These are phyloP conservation scores for Blepharisma undulans DNA, from an alignment of 169 alveolate species.

Conservation along the genomic window DNA sequence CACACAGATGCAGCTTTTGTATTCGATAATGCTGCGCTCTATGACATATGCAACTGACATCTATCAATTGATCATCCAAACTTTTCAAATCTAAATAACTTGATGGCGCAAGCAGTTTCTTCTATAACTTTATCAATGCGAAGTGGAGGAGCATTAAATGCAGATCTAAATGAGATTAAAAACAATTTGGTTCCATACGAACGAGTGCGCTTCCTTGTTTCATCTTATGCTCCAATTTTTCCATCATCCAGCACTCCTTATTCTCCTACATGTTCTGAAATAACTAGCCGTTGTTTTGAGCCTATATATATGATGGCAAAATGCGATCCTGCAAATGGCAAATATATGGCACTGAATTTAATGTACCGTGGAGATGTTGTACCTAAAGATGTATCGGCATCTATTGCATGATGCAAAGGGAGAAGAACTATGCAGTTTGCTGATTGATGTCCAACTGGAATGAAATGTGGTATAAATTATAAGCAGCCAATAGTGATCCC, in stretches of 20 bases:
- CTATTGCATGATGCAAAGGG: slow-evolving; percentile 97
- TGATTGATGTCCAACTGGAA: slow-evolving; percentile 98
- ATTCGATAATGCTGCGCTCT: slow-evolving; percentile 98
- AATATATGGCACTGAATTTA: slow-evolving; percentile 97
- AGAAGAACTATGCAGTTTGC: slow-evolving; percentile 96
- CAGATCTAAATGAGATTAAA: slow-evolving; percentile 97
- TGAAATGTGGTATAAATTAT: slow-evolving; percentile 98
- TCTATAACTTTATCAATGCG: slow-evolving; percentile 95
- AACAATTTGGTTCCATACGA: slow-evolving; percentile 99
- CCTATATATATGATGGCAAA: slow-evolving; percentile 98
- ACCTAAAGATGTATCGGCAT: slow-evolving; percentile 98
- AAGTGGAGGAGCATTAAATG: slow-evolving; percentile 98
- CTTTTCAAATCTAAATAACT: slow-evolving; percentile 95
- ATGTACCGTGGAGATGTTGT: slow-evolving; percentile 98
- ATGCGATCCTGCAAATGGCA: slow-evolving; percentile 99
- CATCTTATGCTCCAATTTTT: slow-evolving; percentile 96
- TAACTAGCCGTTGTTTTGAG: slow-evolving; percentile 97
- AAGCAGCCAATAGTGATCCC: slow-evolving; percentile 99
- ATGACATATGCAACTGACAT: slow-evolving; percentile 96
- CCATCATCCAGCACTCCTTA: slow-evolving; percentile 79
- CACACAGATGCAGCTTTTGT: slow-evolving; percentile 98
- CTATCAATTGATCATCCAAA: slow-evolving; percentile 98
- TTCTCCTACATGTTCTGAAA: slow-evolving; percentile 98
- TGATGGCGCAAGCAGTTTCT: slow-evolving; percentile 95
- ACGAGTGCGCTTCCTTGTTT: slow-evolving; percentile 96